Evolutionary conservation across 306 rosid genomes (phyloP).

Genomic region (Vigna nakashimae): DNA sequence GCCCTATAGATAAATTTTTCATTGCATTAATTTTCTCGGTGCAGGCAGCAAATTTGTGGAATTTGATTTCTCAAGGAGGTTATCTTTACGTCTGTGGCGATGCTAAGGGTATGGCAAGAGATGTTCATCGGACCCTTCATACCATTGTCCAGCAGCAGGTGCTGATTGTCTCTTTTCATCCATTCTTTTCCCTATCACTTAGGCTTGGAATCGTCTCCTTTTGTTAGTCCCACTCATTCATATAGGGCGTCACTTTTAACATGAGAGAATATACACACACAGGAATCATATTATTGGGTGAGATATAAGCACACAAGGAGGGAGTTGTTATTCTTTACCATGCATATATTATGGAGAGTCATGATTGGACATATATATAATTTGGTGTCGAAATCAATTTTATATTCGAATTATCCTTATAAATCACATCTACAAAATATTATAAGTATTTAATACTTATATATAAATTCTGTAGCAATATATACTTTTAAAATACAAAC

Average conservation of each 20-base stretch:
- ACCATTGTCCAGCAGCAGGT: conserved; percentile 70
- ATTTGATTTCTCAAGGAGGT: conserved; percentile 65
- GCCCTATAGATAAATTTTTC: conserved; percentile 26
- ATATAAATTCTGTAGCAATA: no score
- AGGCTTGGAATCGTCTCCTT: background rate
- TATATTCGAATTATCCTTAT: no score
- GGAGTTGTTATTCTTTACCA: no score
- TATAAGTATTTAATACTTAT: no score
- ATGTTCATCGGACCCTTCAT: conserved; percentile 78
- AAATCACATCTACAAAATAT: no score
- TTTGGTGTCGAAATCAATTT: no score
- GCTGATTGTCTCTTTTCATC: conserved; percentile 2
- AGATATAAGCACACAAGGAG: no score
- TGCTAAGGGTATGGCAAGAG: conserved; percentile 86
- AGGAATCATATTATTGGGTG: no score
- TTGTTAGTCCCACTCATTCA: background rate
- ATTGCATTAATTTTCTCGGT: conserved; percentile 33
- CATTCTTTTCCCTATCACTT: background rate
- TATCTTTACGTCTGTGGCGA: conserved; percentile 85
- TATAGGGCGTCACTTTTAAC: background rate
- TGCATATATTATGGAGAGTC: no score
- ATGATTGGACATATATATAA: no score
- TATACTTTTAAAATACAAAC: no score
- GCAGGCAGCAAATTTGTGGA: conserved; percentile 70
- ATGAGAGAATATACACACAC: no score